phyloP scores from a whole-genome alignment of 2,329 filamentous ascomycete species.

The Penicillium digitatum region DNA sequence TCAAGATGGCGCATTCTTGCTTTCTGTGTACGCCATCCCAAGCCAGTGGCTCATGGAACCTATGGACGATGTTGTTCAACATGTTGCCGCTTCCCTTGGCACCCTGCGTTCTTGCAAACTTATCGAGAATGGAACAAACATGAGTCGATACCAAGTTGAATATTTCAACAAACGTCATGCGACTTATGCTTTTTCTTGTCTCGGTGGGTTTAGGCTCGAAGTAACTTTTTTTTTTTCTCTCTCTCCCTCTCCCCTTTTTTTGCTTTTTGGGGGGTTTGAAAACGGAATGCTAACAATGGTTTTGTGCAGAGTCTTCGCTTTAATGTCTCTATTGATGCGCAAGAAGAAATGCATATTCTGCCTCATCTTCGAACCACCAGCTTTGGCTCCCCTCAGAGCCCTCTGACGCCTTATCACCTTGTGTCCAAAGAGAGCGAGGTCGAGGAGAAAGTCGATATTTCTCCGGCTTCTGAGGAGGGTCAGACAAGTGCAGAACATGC shows the following conservation, averaged over 20 bases:
- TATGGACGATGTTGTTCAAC: background rate
- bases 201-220: background rate
- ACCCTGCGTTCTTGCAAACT: background rate
- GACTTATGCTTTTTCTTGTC: background rate
- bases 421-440: background rate
- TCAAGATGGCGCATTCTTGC: background rate
- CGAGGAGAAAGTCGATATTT: background rate
- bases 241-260: no score
- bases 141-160: background rate
- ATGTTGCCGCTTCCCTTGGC: background rate
- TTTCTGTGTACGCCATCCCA: background rate
- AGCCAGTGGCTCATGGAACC: background rate
- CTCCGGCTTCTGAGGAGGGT: background rate
- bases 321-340: background rate
- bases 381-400: background rate
- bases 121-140: background rate
- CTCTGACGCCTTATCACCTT: background rate
- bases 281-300: background rate
- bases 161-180: background rate
- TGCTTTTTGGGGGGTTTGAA: no score
- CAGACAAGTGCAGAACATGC: background rate
- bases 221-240: background rate
- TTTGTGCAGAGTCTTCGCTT: background rate
- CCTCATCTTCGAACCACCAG: background rate
- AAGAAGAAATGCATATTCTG: background rate